Conservation (phyloP, 495 filamentous ascomycete species). For the Xylaria sp. region DNA sequence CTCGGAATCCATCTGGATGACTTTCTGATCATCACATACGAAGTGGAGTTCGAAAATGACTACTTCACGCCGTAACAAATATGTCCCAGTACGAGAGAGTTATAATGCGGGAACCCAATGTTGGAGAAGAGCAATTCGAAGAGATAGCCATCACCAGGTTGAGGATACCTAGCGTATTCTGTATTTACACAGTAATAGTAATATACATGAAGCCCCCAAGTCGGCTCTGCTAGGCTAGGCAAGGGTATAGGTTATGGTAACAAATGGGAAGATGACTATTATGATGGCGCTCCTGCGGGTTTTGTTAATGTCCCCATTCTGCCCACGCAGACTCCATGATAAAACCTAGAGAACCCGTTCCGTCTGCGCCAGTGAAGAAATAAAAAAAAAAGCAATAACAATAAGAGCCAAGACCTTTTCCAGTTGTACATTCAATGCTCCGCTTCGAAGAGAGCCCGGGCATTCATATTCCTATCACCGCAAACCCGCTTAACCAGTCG, state of each 20-base stretch:
- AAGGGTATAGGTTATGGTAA: slow-evolving; percentile 28
- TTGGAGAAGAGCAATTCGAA: not conserved
- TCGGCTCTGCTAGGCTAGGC: slow-evolving; percentile 9
- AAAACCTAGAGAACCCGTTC: not conserved
- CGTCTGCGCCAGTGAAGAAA: not conserved
- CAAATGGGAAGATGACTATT: slow-evolving; percentile 24
- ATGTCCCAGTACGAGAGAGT: not conserved
- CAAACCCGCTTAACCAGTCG: slow-evolving; percentile 28
- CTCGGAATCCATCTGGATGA: not conserved
- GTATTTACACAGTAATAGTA: slow-evolving; percentile 34
- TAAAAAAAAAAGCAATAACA: slow-evolving; percentile 23
- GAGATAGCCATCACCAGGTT: not conserved
- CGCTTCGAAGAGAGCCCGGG: not conserved
- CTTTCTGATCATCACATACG: not conserved
- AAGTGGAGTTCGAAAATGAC: not conserved
- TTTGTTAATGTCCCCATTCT: not conserved
- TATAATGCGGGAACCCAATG: no score
- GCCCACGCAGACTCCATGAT: not conserved
- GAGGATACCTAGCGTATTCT: slow-evolving; percentile 23
- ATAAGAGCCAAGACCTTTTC: slow-evolving; percentile 21
- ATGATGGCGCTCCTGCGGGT: not conserved
- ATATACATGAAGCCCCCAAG: slow-evolving; percentile 24
- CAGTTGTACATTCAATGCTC: slow-evolving; percentile 16
- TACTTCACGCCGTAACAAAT: not conserved
- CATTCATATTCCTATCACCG: not conserved